phyloP scores from a whole-genome alignment of 495 filamentous ascomycete species.

The Aspergillus olivimuriae region DNA sequence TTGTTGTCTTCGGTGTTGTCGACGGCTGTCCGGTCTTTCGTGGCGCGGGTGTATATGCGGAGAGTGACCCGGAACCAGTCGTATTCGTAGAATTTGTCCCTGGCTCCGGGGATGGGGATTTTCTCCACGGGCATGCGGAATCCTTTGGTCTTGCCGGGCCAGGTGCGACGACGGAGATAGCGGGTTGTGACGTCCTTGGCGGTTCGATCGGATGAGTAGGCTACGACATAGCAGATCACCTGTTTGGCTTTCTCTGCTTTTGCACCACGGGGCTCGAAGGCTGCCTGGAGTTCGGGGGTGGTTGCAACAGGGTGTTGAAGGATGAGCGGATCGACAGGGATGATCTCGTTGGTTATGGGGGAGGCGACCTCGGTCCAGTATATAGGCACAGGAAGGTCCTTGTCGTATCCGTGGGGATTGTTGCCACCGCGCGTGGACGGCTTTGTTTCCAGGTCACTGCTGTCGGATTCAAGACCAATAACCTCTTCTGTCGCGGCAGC shows the following conservation, averaged over 20 bases:
- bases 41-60: constrained; percentile 60
- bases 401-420: constrained; percentile 44
- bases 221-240: constrained; percentile 86
- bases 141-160: constrained; percentile 89
- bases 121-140: constrained; percentile 70
- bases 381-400: constrained; percentile 71
- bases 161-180: constrained; percentile 76
- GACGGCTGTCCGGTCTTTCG: constrained; percentile 52
- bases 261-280: constrained; percentile 75
- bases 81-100: constrained; percentile 63
- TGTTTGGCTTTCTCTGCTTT: constrained; percentile 82
- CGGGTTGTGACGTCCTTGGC: constrained; percentile 94
- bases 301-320: constrained; percentile 59
- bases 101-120: constrained; percentile 67
- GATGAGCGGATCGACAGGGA: constrained; percentile 71
- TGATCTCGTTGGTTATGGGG: constrained; percentile 66
- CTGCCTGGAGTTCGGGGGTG: constrained; percentile 61
- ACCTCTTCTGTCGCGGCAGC: constrained; percentile 7
- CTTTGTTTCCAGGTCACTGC: constrained; percentile 10
- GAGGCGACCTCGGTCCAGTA: constrained; percentile 94
- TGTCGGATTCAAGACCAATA: constrained; percentile 14
- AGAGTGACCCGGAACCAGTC: constrained; percentile 87
- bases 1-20: constrained; percentile 74
- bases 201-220: constrained; percentile 74
- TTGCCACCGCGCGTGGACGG: constrained; percentile 14